Evolutionary conservation across 225 moss, liverwort and hornwort species (phyloP), one percentile per base, ranked within the genome.

Genomic region (Polytrichum commune): DNA sequence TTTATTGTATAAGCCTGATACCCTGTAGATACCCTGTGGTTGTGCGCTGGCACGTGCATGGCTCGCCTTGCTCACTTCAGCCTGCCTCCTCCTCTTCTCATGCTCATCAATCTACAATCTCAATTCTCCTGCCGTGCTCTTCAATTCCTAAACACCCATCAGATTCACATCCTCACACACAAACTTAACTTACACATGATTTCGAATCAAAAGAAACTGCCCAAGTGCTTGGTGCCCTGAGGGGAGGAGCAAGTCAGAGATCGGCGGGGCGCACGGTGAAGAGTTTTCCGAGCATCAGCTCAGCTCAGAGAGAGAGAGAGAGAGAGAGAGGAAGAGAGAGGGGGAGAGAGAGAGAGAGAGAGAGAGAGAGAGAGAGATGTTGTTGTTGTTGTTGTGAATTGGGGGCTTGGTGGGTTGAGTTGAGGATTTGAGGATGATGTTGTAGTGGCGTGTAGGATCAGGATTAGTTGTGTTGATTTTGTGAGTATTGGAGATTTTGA

Each of bases 271-370:
- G 26, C 23, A n/a, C n/a, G 7, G 23, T 13, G 46, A 46, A 61
- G 60, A 61, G 60, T 60, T 60, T 22, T n/a, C 60, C 60, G 25
- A 60, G 60, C 60, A 61, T 61, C 22, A 61, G 60, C n/a, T 60
- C n/a, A 61, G 60, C n/a, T 60, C n/a, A 61, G 60, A 25, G 60
- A 19, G 60, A 25, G 60, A 60, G 60, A 60, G 60, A n/a, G 60
- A 4, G 60, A 25, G 60, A 60, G 60, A 60, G 60, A n/a, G 60
- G 22, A 7, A 60, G 58, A 60, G 60, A n/a, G n/a, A n/a, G n/a
- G n/a, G n/a, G n/a, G n/a, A n/a, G n/a, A n/a, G n/a, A n/a, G n/a
- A n/a, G n/a, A n/a, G n/a, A n/a, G n/a, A n/a, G n/a, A n/a, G n/a
- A n/a, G n/a, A 20, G 60, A 2, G 60, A 24, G 60, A 60, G 58